Base-by-base conservation (phyloP, 2,329 filamentous ascomycete genomes). In the Neofusicoccum ribis region DNA sequence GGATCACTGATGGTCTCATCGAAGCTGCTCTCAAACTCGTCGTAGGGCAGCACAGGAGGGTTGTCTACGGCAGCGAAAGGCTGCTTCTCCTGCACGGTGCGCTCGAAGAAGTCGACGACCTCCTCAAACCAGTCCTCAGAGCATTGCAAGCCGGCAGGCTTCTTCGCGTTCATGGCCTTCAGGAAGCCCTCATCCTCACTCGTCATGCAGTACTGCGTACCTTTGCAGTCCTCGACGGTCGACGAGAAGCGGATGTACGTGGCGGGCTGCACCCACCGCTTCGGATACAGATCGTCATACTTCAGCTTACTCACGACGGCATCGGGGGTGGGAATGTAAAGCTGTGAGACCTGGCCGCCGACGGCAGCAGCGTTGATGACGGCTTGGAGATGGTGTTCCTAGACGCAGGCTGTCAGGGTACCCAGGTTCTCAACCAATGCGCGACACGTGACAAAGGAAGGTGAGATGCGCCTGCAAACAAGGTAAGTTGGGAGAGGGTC, bases 211-310 rank as follows among this genome's bases (percentile, higher is more conserved):
- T 99, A 99, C 72, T 89, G 87, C 76, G 90, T 91, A 72, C 91
- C 91, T 74, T 92, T 90, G 72, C 91, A 96, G 79, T 99, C 95
- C 80, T 99, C 95, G 67, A 99, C 94, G 2, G 95, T 99, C 70
- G 96, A 94, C 69, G 95, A 98, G 81, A 96, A 98, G 69, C 94
- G 92, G 76, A 99, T 97, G 80, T 98, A 98, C 67, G 93, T 95
- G 67, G 89, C 88, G 61, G 95, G 93, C 78, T 96, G 90, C 73
- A 89, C 86, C 80, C 94, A 97, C 65, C 84, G 82, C 69, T 86
- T 88, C 58, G 90, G 87, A 76, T 98, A 98, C 72, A 97, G 86
- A 73, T 90, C 87, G 79, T 96, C 92, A 89, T 97, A 99, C 79
- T 92, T 87, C 79, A 94, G 83, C 69, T 81, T 83, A 78, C 85